Percentiles rank a stretch among this genome's conserved stretches.
These are phyloP conservation scores for Metschnikowia lachancei DNA, from an alignment of 805 yeast genomes.

Conservation along the genomic window DNA sequence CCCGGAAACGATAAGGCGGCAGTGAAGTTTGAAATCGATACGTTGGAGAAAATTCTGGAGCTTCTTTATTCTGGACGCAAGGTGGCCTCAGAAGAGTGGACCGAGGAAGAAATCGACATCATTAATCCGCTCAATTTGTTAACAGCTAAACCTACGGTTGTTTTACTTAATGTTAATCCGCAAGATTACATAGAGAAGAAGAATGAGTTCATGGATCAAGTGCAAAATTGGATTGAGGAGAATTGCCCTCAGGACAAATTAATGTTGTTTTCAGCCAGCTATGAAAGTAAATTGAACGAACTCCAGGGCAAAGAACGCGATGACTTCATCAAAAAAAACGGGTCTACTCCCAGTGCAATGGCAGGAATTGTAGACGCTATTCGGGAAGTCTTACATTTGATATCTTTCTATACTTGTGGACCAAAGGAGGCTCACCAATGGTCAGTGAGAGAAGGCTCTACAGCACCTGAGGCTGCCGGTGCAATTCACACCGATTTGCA, in stretches of 20 bases:
- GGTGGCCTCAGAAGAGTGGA: conserved; percentile 60
- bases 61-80: conserved; percentile 51
- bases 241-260: conserved; percentile 58
- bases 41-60: conserved; percentile 34
- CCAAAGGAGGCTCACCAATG: conserved; percentile 97
- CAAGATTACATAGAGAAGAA: conserved; percentile 57
- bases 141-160: conserved; percentile 87
- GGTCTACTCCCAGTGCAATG: conserved; percentile 44
- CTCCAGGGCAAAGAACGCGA: conserved; percentile 14
- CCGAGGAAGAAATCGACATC: conserved; percentile 57
- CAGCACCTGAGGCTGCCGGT: conserved; percentile 99
- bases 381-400: conserved; percentile 43
- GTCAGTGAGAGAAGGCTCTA: conserved; percentile 89
- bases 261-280: conserved; percentile 44
- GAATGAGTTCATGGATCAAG: conserved; percentile 50
- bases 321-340: conserved; percentile 29
- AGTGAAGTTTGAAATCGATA: conserved; percentile 27
- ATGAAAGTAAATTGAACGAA: conserved; percentile 38
- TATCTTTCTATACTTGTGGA: conserved; percentile 95
- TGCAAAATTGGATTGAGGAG: conserved; percentile 63
- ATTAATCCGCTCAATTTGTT: conserved; percentile 70
- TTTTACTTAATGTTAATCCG: conserved; percentile 69
- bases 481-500: conserved; percentile 94
- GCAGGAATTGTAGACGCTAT: conserved; percentile 53
- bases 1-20: conserved; percentile 28